Evolutionary conservation across 2,329 filamentous ascomycete genomes (phyloP), one percentile per base, ranked within the genome.

Genomic region (Neodidymelliopsis sp.): DNA sequence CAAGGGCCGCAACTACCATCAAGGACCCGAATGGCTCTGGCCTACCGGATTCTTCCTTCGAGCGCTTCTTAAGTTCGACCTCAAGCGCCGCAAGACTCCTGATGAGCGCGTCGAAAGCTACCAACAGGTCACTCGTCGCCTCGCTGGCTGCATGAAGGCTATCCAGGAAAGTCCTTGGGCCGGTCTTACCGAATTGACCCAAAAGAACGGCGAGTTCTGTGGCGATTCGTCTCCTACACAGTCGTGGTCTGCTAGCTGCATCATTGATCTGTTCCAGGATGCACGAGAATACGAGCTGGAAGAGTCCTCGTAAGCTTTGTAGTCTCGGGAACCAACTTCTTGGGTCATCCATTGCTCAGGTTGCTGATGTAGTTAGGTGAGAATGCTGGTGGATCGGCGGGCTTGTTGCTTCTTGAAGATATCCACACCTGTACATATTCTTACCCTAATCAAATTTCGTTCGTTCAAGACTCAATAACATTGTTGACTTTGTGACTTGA

Each of bases 11-110:
- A 99, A 97, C 75, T 99, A 99, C 75, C 94, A 99, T 73, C 93
- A 97, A 73, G 94, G 94, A 4, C 95, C 94, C 0, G 94, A 99
- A 73, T 99, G 94, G 94, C 77, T 97, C 18, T 99, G 94, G 94
- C 95, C 93, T 0, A 93, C 91, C 1, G 94, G 94, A 4, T 99
- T 91, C 79, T 99, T 96, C 80, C 80, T 97, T 16, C 86, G 95
- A 37, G 94, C 94, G 1, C 78, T 99, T 57, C 81, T 99, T 56
- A 89, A 91, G 72, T 97, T 97, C 66, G 91, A 97, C 70, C 77
- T 97, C 38, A 81, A 83, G 77, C 81, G 91, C 22, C 82, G 90
- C 37, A 81, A 81, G 54, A 84, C 80, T 1, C 70, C 75, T 4
- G 83, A 90, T 64, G 90, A 88, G 55, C 83, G 86, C 23, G 88